These are phyloP conservation scores for Hippophae gyantsensis DNA, from an alignment of 306 rosid species.

Conservation along the genomic window DNA sequence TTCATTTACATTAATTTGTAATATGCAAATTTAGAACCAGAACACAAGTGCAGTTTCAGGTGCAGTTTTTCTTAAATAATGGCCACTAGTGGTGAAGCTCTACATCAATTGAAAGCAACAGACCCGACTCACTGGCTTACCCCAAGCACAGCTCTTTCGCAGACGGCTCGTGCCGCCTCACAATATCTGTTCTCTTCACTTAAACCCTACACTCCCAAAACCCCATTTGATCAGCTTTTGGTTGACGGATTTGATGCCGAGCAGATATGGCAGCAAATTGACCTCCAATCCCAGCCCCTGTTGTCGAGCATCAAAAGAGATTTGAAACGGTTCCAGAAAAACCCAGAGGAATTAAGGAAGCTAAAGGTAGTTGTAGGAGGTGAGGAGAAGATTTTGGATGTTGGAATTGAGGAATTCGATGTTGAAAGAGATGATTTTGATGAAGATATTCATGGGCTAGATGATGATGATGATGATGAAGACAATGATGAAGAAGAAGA, in stretches of 20 bases:
- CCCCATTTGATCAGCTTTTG: conserved; percentile 64
- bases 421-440: conserved; percentile 38
- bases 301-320: conserved; percentile 55
- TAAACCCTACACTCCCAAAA: conserved; percentile 51
- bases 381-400: conserved; percentile 19
- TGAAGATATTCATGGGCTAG: conserved; percentile 26
- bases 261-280: conserved; percentile 98
- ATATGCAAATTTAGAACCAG: background rate
- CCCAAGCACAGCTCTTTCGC: conserved; percentile 38
- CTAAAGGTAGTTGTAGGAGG: conserved; percentile 24
- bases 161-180: conserved; percentile 63
- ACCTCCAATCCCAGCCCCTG: conserved; percentile 74
- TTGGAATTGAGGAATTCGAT: background rate
- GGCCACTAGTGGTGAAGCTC: conserved; percentile 28
- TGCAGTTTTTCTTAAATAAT: conserved; percentile 24
- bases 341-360: conserved; percentile 40
- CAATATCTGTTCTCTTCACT: conserved; percentile 53
- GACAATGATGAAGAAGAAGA: conserved; percentile 10
- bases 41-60: background rate
- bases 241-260: conserved; percentile 78
- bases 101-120: conserved; percentile 35
- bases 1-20: too few relatives aligned
- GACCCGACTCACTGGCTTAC: conserved; percentile 55
- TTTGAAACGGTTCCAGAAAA: conserved; percentile 43
- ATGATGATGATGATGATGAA: conserved; percentile 4